Evolutionary conservation across 768 basidiomycete species (phyloP).

Genomic region (Kwoniella europaea): DNA sequence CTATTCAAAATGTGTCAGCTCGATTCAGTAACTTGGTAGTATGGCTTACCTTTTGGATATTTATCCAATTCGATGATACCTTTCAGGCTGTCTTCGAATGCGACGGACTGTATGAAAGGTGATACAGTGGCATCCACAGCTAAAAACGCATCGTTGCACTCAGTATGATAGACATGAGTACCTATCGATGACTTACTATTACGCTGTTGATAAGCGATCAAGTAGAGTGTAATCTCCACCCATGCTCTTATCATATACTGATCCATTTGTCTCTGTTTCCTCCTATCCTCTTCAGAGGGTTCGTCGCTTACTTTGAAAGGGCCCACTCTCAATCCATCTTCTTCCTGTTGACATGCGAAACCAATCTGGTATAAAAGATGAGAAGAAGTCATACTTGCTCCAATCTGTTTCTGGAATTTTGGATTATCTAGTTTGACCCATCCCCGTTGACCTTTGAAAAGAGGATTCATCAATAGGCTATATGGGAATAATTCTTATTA

Average conservation of each 20-base stretch:
- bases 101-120: neutral
- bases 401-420: constrained; percentile 33
- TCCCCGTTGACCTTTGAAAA: constrained; percentile 48
- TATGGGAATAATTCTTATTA: neutral
- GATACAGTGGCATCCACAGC: constrained; percentile 1
- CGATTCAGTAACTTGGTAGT: neutral
- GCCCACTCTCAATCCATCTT: constrained; percentile 40
- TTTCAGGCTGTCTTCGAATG: constrained; percentile 21
- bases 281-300: constrained; percentile 13
- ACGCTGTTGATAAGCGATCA: constrained; percentile 23
- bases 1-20: neutral
- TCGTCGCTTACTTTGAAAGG: constrained; percentile 35
- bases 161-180: neutral
- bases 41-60: constrained; percentile 35
- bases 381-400: constrained; percentile 28
- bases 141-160: neutral
- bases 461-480: constrained; percentile 44
- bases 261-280: constrained; percentile 42
- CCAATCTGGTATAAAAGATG: constrained; percentile 39
- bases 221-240: constrained; percentile 43
- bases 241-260: constrained; percentile 48
- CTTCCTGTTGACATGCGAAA: constrained; percentile 46
- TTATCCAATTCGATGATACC: constrained; percentile 13
- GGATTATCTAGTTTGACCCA: constrained; percentile 46
- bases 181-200: constrained; percentile 26